Base-by-base conservation (phyloP, 768 basidiomycete genomes). In the Pulveroboletus sp. region DNA sequence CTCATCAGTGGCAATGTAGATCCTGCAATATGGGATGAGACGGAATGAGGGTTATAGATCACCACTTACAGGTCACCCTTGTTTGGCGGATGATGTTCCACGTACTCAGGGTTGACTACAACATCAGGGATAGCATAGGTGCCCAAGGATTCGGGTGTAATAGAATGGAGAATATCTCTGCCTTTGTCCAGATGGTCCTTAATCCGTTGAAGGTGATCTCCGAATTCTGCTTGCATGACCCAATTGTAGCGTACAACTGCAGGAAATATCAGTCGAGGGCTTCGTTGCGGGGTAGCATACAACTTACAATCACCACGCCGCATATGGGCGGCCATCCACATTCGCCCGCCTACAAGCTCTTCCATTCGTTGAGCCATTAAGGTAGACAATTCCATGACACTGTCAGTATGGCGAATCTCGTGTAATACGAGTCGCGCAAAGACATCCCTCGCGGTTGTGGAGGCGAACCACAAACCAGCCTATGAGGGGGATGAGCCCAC, bases 251-350 rank as follows among this genome's bases (percentile, higher is more conserved):
- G 62, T 31, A 71, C 58, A 21, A 69, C 69, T 64, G 45, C 24
- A 34, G 21, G 10, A 43, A 21, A 33, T 6, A n/a, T 51, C n/a
- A 53, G 36, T 9, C 1, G 4, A 8, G 25, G 7, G 16, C 19
- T 27, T 13, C 6, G 25, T 27, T 3, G 25, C 1, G 16, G 16
- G 20, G 12, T 7, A 31, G 23, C 21, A 41, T 13, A 17, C 29
- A 40, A 55, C 69, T 64, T 41, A 74, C 71, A 74, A 38, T 74
- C 72, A 39, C 72, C 72, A 21, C 72, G 69, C 17, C 72, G 71
- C 73, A 75, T 74, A 38, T 74, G 72, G 7, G 66, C 70, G 12
- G 61, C 68, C 69, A 74, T 69, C 73, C 72, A 74, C 56, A 67
- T 59, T 6, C 70, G 62, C 14, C 69, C 71, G 1, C 43, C 65